These are phyloP conservation scores for Imleria badia DNA, from an alignment of 768 basidiomycete genomes.

Conservation along the genomic window DNA sequence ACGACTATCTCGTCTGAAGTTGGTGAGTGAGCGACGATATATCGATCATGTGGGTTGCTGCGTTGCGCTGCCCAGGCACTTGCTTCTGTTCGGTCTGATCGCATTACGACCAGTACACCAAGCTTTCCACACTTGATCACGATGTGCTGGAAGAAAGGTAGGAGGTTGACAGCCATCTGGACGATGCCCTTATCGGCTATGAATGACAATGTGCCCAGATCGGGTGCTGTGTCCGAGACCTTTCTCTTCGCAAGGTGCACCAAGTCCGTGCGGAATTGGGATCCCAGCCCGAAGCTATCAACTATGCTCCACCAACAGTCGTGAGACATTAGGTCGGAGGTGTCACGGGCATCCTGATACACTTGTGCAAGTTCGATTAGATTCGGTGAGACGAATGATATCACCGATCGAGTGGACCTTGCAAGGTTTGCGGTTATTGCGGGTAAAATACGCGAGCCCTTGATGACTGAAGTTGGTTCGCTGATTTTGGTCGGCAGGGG, in stretches of 20 bases:
- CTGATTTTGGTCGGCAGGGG: slow-evolving; percentile 37
- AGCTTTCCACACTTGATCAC: slow-evolving; percentile 81
- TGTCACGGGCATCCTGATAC: slow-evolving; percentile 48
- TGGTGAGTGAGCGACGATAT: slow-evolving; percentile 51
- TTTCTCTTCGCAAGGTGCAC: slow-evolving; percentile 53
- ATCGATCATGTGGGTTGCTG: slow-evolving; percentile 47
- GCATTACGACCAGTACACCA: slow-evolving; percentile 67
- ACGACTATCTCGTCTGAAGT: slow-evolving; percentile 50
- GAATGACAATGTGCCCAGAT: slow-evolving; percentile 54
- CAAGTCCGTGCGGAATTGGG: slow-evolving; percentile 65
- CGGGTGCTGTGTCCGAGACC: slow-evolving; percentile 40
- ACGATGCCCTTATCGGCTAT: slow-evolving; percentile 68
- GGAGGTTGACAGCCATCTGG: slow-evolving; percentile 77
- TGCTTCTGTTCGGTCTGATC: slow-evolving; percentile 42
- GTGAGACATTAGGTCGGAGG: slow-evolving; percentile 51
- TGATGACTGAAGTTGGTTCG: slow-evolving; percentile 91
- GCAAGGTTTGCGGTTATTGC: slow-evolving; percentile 48
- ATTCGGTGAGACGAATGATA: slow-evolving; percentile 85
- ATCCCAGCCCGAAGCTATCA: slow-evolving; percentile 63
- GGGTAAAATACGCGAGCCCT: slow-evolving; percentile 69
- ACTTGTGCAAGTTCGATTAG: slow-evolving; percentile 69
- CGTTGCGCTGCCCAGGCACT: slow-evolving; percentile 50
- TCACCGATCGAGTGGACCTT: slow-evolving; percentile 38
- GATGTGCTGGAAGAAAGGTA: slow-evolving; percentile 83
- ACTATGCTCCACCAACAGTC: slow-evolving; percentile 64